Evolutionary conservation across 495 filamentous ascomycete genomes (phyloP).

Genomic region (Chaetomium cochliodes): DNA sequence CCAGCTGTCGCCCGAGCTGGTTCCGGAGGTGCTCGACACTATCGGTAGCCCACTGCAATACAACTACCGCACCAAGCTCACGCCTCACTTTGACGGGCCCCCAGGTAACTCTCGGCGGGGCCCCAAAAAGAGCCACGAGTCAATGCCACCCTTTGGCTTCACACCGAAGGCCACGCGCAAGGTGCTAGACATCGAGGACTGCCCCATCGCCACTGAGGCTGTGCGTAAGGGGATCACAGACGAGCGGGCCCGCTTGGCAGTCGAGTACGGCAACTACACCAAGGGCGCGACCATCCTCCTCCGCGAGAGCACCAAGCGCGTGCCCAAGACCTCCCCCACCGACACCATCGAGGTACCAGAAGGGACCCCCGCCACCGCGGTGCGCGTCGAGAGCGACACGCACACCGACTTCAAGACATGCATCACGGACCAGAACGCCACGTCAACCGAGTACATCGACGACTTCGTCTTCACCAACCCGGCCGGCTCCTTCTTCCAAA

Average conservation of each 20-base stretch:
- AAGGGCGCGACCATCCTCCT: constrained; percentile 85
- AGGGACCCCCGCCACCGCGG: constrained; percentile 25
- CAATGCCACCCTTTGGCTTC: constrained; percentile 85
- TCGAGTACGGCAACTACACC: constrained; percentile 68
- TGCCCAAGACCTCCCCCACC: constrained; percentile 49
- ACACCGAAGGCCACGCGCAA: constrained; percentile 68
- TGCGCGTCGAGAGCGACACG: constrained; percentile 40
- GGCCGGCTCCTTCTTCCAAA: constrained; percentile 95
- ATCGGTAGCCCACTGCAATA: constrained; percentile 88
- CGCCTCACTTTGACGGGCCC: constrained; percentile 87
- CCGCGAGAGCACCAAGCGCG: constrained; percentile 76
- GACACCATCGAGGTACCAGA: constrained; percentile 19
- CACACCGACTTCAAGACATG: constrained; percentile 78
- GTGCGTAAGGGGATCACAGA: constrained; percentile 71
- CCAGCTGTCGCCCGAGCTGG: constrained; percentile 65
- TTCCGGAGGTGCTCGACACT: constrained; percentile 77
- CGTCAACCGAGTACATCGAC: constrained; percentile 80
- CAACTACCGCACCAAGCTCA: constrained; percentile 92
- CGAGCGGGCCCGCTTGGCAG: constrained; percentile 67
- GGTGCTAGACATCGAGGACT: constrained; percentile 94
- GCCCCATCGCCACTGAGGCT: constrained; percentile 86
- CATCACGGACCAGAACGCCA: constrained; percentile 80
- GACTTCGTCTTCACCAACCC: constrained; percentile 83
- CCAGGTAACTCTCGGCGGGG: constrained; percentile 41
- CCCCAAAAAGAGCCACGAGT: constrained; percentile 43